These are phyloP conservation scores for Teunomyces cretensis DNA, from an alignment of 805 yeast genomes.

Conservation along the genomic window DNA sequence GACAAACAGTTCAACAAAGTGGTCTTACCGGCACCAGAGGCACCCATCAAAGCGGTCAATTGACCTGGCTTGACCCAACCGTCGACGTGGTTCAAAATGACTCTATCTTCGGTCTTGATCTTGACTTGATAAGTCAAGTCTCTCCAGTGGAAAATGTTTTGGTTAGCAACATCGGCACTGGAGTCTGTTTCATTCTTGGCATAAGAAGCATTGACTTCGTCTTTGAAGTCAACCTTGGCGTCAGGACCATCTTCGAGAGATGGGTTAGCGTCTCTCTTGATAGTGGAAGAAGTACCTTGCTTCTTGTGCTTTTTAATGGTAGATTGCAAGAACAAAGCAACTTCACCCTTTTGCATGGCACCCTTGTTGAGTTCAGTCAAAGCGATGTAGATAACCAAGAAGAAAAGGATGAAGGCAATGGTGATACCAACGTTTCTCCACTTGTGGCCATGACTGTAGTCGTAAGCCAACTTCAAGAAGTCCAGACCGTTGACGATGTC, in stretches of 20 bases:
- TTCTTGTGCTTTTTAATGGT: constrained; percentile 31
- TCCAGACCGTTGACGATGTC: constrained; percentile 55
- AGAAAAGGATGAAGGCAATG: constrained; percentile 50
- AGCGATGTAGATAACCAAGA: constrained; percentile 32
- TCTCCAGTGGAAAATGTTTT: constrained; percentile 37
- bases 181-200: constrained; percentile 18
- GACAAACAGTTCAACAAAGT: constrained; percentile 41
- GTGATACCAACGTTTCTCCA: constrained; percentile 83
- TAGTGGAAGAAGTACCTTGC: constrained; percentile 15
- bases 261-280: constrained; percentile 7
- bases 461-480: constrained; percentile 49
- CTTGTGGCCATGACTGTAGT: constrained; percentile 55
- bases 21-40: constrained; percentile 48
- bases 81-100: constrained; percentile 56
- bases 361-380: constrained; percentile 47
- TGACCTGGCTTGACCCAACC: constrained; percentile 86
- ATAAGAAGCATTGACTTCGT: constrained; percentile 17
- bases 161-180: not conserved
- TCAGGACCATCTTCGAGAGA: constrained; percentile 5
- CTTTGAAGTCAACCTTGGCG: constrained; percentile 5
- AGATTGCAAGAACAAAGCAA: constrained; percentile 46
- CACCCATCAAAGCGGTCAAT: constrained; percentile 68
- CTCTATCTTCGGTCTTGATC: constrained; percentile 36
- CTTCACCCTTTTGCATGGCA: constrained; percentile 46
- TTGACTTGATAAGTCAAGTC: constrained; percentile 37